Evolutionary conservation across 352 stramenopile species (phyloP).

Genomic region (Pythium aristosporum): DNA sequence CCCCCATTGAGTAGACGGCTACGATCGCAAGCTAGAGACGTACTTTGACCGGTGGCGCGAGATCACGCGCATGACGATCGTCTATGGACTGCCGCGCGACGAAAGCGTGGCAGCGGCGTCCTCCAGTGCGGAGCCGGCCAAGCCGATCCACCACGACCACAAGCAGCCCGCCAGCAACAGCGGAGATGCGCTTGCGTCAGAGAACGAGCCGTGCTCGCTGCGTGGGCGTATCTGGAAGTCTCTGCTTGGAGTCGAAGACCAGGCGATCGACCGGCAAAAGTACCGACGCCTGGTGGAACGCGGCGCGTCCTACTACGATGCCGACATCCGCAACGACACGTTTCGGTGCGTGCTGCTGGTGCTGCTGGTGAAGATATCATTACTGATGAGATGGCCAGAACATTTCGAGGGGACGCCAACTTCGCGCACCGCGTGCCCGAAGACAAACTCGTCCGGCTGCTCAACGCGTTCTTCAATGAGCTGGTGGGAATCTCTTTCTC

Average conservation of each 20-base stretch:
- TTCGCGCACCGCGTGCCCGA: conserved; percentile 89
- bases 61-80: conserved; percentile 81
- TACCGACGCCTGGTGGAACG: conserved; percentile 72
- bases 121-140: background rate
- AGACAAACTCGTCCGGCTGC: conserved; percentile 86
- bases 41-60: conserved; percentile 80
- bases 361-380: no score
- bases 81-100: conserved; percentile 66
- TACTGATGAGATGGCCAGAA: conserved; percentile 29
- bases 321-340: conserved; percentile 91
- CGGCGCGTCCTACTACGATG: conserved; percentile 80
- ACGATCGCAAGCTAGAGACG: conserved; percentile 39
- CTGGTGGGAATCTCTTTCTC: conserved; percentile 31
- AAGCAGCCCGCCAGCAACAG: no score
- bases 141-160: no score
- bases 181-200: background rate
- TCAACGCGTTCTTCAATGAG: conserved; percentile 92
- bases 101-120: conserved; percentile 26
- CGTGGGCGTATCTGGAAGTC: conserved; percentile 88
- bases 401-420: conserved; percentile 84
- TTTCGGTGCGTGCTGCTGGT: conserved; percentile 42
- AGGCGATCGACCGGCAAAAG: conserved; percentile 48
- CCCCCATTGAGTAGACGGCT: conserved; percentile 29
- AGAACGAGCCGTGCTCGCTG: conserved; percentile 48
- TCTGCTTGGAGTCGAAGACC: conserved; percentile 74